phyloP scores from a whole-genome alignment of 148 eudicot genomes.

The Fallopia convolvulus region DNA sequence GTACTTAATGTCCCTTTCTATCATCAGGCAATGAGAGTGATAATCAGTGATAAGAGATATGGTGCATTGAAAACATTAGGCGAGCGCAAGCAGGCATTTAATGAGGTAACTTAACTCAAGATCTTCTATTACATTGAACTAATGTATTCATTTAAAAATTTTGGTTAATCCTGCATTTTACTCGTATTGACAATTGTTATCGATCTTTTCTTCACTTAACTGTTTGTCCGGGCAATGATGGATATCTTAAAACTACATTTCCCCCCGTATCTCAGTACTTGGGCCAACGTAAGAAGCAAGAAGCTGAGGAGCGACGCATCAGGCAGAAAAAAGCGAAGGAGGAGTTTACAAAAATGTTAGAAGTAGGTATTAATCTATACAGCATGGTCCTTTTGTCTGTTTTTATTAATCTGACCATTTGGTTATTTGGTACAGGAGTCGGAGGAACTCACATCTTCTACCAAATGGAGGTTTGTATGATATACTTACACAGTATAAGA shows the following conservation, averaged over 20 bases:
- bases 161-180: not conserved
- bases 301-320: constrained; percentile 91
- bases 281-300: constrained; percentile 89
- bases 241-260: constrained; percentile 8
- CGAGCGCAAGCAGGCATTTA: constrained; percentile 93
- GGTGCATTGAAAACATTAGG: constrained; percentile 89
- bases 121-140: not conserved
- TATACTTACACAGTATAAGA: not conserved
- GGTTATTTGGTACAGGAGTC: constrained; percentile 48
- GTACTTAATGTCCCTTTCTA: constrained; percentile 4
- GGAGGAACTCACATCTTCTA: constrained; percentile 73
- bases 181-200: not conserved
- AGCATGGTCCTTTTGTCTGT: not conserved
- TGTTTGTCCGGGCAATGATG: not conserved
- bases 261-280: constrained; percentile 43
- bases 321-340: constrained; percentile 91
- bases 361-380: constrained; percentile 33
- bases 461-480: constrained; percentile 76
- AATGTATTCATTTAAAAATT: not conserved
- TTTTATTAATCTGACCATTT: not conserved
- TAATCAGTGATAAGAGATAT: constrained; percentile 88
- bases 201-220: not conserved
- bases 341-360: constrained; percentile 86
- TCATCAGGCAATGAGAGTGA: constrained; percentile 87
- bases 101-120: constrained; percentile 55